Evolutionary conservation across 305 asterid genomes (phyloP).

Genomic region (Fraxinus angustifolia): DNA sequence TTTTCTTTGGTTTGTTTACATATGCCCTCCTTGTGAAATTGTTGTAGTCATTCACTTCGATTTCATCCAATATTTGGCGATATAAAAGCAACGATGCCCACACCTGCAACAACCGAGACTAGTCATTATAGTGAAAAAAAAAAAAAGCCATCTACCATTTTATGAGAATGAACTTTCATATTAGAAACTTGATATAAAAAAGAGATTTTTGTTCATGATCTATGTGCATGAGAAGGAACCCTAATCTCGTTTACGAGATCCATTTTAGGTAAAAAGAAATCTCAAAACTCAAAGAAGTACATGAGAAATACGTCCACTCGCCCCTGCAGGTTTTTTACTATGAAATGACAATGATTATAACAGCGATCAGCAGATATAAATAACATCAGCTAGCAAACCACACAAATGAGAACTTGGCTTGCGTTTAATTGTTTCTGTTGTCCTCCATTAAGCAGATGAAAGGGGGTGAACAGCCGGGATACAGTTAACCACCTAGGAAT

Average conservation of each 20-base stretch:
- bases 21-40: slow-evolving; percentile 88
- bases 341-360: neutral
- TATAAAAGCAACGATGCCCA: slow-evolving; percentile 73
- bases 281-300: neutral
- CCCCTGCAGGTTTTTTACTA: neutral
- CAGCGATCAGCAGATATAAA: neutral
- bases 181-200: neutral
- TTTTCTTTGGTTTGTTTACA: slow-evolving; percentile 81
- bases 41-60: slow-evolving; percentile 92
- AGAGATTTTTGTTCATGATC: neutral
- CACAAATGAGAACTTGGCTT: neutral
- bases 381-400: neutral
- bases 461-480: neutral
- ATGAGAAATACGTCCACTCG: neutral
- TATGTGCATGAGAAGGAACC: neutral
- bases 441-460: neutral
- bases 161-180: neutral
- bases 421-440: neutral
- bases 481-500: neutral
- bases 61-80: slow-evolving; percentile 84
- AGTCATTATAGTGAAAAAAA: neutral
- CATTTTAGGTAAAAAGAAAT: neutral
- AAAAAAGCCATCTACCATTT: neutral
- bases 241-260: neutral
- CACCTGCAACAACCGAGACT: slow-evolving; percentile 46